Evolutionary conservation across 768 basidiomycete genomes (phyloP).

Genomic region (Hygrophorus pudorinus): DNA sequence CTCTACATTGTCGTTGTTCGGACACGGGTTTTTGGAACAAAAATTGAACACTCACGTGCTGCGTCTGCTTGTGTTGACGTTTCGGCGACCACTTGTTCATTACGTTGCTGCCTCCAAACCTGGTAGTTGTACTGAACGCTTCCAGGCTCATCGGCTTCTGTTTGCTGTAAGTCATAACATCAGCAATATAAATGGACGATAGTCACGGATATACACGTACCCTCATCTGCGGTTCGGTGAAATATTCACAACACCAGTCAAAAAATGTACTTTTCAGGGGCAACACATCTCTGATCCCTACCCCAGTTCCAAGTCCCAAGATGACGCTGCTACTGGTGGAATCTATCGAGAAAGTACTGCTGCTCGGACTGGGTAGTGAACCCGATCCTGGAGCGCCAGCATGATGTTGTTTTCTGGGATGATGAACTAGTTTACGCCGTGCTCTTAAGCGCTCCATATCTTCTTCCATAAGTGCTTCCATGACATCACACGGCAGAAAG

Average conservation of each 20-base stretch:
- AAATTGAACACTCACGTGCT: slow-evolving; percentile 47
- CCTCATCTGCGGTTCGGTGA: slow-evolving; percentile 98
- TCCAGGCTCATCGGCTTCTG: slow-evolving; percentile 93
- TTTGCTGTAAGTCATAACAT: slow-evolving; percentile 45
- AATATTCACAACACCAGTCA: slow-evolving; percentile 96
- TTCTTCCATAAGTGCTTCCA: slow-evolving; percentile 85
- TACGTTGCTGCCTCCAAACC: slow-evolving; percentile 86
- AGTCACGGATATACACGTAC: slow-evolving; percentile 31
- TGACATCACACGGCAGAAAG: slow-evolving; percentile 68
- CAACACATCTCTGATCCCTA: slow-evolving; percentile 73
- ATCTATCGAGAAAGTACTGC: slow-evolving; percentile 71
- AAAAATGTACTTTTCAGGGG: slow-evolving; percentile 89
- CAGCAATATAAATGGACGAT: slow-evolving; percentile 4
- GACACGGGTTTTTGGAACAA: background rate
- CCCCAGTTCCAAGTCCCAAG: slow-evolving; percentile 69
- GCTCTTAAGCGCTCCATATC: slow-evolving; percentile 88
- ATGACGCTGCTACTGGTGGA: slow-evolving; percentile 59
- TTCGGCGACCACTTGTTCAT: slow-evolving; percentile 67
- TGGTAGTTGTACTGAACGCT: slow-evolving; percentile 92
- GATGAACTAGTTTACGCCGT: slow-evolving; percentile 37
- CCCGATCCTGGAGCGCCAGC: slow-evolving; percentile 25
- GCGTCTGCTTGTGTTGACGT: slow-evolving; percentile 60
- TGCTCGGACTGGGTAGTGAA: slow-evolving; percentile 55
- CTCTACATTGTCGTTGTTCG: slow-evolving; percentile 24
- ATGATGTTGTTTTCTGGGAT: slow-evolving; percentile 32